Evolutionary conservation across 495 filamentous ascomycete species (phyloP).

Genomic region (Neurospora tetrasperma): DNA sequence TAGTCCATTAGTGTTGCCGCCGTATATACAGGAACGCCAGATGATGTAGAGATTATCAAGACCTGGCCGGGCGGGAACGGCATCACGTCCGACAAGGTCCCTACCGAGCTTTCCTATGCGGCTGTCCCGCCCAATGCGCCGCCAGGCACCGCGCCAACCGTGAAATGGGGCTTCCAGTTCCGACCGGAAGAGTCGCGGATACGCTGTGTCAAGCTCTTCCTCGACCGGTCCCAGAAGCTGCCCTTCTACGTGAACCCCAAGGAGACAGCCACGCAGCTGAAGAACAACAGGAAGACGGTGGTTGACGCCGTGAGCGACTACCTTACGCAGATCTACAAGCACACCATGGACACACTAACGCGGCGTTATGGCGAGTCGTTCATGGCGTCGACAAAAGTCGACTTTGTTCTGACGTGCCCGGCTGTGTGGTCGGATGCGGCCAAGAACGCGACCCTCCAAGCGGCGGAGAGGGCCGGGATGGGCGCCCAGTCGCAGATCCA

Average conservation of each 20-base stretch:
- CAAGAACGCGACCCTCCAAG: constrained; percentile 54
- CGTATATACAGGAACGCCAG: constrained; percentile 65
- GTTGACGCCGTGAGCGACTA: constrained; percentile 57
- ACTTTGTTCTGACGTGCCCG: constrained; percentile 65
- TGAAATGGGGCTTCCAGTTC: constrained; percentile 72
- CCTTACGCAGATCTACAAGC: constrained; percentile 56
- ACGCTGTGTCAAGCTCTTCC: constrained; percentile 71
- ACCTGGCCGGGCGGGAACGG: constrained; percentile 70
- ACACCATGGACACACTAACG: constrained; percentile 64
- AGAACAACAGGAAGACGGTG: constrained; percentile 49
- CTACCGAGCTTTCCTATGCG: constrained; percentile 49
- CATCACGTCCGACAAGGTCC: constrained; percentile 60
- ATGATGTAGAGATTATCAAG: constrained; percentile 73
- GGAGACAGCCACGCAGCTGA: constrained; percentile 62
- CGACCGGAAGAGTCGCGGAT: constrained; percentile 61
- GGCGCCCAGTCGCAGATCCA: constrained; percentile 47
- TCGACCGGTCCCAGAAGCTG: constrained; percentile 66
- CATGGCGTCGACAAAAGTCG: constrained; percentile 50
- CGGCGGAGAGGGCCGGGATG: constrained; percentile 60
- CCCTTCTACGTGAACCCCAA: constrained; percentile 67
- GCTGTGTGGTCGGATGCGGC: constrained; percentile 74
- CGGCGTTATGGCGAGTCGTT: constrained; percentile 53
- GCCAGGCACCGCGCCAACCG: constrained; percentile 25
- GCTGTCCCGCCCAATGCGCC: constrained; percentile 27
- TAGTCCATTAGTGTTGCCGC: constrained; percentile 47